Conservation (phyloP, 495 filamentous ascomycete genomes). For the Penicillium ucsense region DNA sequence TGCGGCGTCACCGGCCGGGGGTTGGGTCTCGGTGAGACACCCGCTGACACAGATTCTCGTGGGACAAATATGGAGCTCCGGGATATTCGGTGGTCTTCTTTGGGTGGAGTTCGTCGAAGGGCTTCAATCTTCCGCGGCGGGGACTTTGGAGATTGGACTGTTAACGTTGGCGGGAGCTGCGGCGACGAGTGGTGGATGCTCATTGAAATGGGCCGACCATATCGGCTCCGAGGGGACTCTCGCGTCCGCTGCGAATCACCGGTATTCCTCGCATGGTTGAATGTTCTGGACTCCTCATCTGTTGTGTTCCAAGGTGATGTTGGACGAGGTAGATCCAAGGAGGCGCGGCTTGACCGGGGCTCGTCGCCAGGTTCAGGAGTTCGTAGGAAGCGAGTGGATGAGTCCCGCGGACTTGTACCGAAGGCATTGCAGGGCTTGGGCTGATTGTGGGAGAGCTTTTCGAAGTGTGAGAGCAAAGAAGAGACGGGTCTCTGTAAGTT, state of each 20-base stretch:
- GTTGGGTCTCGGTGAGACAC: slow-evolving; percentile 35
- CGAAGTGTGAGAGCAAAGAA: slow-evolving; percentile 84
- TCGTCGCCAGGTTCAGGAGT: slow-evolving; percentile 33
- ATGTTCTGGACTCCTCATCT: slow-evolving; percentile 19
- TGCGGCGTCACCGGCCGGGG: slow-evolving; percentile 38
- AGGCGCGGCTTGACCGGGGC: slow-evolving; percentile 37
- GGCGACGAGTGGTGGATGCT: slow-evolving; percentile 43
- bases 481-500: slow-evolving; percentile 63
- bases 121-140: slow-evolving; percentile 43
- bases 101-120: slow-evolving; percentile 4
- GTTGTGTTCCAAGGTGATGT: slow-evolving; percentile 30
- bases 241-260: slow-evolving; percentile 21
- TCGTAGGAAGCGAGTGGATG: slow-evolving; percentile 24
- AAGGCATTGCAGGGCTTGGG: slow-evolving; percentile 18
- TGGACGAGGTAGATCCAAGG: slow-evolving; percentile 43
- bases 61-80: slow-evolving; percentile 19
- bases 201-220: slow-evolving; percentile 41
- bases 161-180: slow-evolving; percentile 57
- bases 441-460: slow-evolving; percentile 61
- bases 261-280: slow-evolving; percentile 12
- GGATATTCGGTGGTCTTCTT: slow-evolving; percentile 15
- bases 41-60: slow-evolving; percentile 20
- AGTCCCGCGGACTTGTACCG: slow-evolving; percentile 23
- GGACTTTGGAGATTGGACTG: slow-evolving; percentile 65
- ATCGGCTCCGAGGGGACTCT: slow-evolving; percentile 20